Percentiles rank a stretch among this genome's conserved stretches.
phyloP scores from a whole-genome alignment of 805 yeast genomes.

The Komagataella ulmi region DNA sequence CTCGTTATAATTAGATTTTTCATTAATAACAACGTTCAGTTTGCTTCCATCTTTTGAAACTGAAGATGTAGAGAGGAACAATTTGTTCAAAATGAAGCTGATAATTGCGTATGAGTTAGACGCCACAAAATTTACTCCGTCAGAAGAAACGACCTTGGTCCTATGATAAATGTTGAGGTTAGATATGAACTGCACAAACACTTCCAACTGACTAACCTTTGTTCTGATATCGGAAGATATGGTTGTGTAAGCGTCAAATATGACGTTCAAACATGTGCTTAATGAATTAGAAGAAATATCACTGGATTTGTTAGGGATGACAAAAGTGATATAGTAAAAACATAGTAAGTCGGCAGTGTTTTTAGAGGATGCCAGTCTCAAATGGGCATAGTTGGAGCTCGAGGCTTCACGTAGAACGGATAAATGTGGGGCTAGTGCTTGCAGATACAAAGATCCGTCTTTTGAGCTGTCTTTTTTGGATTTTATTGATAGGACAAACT shows the following conservation, averaged over 20 bases:
- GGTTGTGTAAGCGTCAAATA: constrained; percentile 8
- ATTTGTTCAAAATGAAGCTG: constrained; percentile 4
- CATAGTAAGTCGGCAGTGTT: constrained; percentile 18
- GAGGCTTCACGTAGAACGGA: not conserved
- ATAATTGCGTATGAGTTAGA: constrained; percentile 4
- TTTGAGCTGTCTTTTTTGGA: not conserved
- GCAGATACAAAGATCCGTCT: not conserved
- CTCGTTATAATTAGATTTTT: constrained; percentile 4
- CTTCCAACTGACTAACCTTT: constrained; percentile 15
- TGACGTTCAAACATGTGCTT: constrained; percentile 7
- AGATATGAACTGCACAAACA: constrained; percentile 15
- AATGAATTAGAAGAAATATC: constrained; percentile 5
- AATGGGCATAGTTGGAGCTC: constrained; percentile 15
- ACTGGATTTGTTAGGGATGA: constrained; percentile 8
- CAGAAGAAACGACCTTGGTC: constrained; percentile 13
- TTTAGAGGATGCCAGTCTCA: constrained; percentile 16
- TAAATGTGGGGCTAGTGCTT: not conserved
- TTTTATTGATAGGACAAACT: constrained; percentile 6
- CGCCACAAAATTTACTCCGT: constrained; percentile 17
- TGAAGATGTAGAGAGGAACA: not conserved
- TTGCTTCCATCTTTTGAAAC: not conserved
- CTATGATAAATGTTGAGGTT: constrained; percentile 16
- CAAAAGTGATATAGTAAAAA: constrained; percentile 16
- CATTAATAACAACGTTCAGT: not conserved
- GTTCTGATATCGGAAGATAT: constrained; percentile 5